These are phyloP conservation scores for Trichoderma koningii DNA, from an alignment of 2,329 filamentous ascomycete genomes.

Conservation along the genomic window DNA sequence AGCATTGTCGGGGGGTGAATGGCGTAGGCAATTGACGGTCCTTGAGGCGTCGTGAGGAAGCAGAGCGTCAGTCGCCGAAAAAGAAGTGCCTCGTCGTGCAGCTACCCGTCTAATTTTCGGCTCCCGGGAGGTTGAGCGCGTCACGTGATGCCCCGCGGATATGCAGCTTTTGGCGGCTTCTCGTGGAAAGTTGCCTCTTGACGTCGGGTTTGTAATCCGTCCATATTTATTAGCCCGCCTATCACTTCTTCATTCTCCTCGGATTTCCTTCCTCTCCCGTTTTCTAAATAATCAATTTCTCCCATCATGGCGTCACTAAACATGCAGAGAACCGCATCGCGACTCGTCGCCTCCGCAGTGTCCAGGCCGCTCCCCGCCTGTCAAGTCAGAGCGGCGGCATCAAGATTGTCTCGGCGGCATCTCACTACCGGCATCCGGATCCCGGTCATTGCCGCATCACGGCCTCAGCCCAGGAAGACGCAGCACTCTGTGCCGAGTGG, in stretches of 20 bases:
- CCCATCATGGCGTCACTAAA: conserved; percentile 12
- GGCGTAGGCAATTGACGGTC: conserved; percentile 59
- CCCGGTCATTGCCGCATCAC: conserved; percentile 31
- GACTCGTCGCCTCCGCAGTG: conserved; percentile 24
- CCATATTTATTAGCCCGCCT: neutral
- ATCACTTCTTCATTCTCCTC: neutral
- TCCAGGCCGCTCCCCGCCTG: conserved; percentile 27
- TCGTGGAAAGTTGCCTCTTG: conserved; percentile 11
- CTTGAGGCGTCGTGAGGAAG: conserved; percentile 45
- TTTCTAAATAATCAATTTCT: neutral
- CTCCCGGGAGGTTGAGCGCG: conserved; percentile 33
- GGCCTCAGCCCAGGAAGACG: conserved; percentile 31
- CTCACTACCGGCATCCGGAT: conserved; percentile 35
- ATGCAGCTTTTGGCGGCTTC: conserved; percentile 13
- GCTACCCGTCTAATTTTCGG: conserved; percentile 50
- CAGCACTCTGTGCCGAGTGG: conserved; percentile 36
- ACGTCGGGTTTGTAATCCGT: conserved; percentile 24
- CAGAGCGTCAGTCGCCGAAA: conserved; percentile 40
- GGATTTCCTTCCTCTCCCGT: neutral
- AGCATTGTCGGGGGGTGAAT: conserved; percentile 60
- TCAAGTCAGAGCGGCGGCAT: conserved; percentile 32
- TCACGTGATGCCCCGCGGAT: conserved; percentile 42
- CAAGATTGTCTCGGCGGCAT: conserved; percentile 35
- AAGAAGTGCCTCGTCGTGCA: conserved; percentile 48
- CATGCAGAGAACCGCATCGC: conserved; percentile 32